Base-by-base conservation (phyloP, 176 grass and related monocot genomes). In the Panicum miliaceum region DNA sequence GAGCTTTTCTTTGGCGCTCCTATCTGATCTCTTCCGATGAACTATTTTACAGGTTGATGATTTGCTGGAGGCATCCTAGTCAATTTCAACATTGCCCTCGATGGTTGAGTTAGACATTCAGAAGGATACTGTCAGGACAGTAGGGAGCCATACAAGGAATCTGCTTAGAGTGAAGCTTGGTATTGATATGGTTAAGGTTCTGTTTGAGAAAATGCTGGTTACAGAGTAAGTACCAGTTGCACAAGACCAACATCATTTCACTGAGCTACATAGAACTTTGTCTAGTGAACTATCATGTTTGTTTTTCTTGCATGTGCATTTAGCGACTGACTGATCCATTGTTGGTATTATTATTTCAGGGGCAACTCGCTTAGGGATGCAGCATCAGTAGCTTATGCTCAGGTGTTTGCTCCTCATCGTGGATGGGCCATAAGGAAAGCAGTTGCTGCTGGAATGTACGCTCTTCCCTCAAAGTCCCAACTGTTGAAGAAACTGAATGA, bases 321-420 rank as follows among this genome's bases (percentile, higher is more conserved):
- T 12, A 60, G 10, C 10, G n/a, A 60, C 57, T 26, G 53, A 22
- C 7, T 57, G 53, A 66, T 73, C 29, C 3, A 56, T 36, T 37
- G n/a, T 3, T 59, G 20, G 8, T 34, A 20, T 36, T 65, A 37
- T 60, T 61, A 13, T 85, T 82, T 59, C 88, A 97, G 92, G 43
- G 85, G 89, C 65, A 95, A 95, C 91, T 98, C 96, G 15, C 87
- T 98, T 41, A 95, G 37, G 82, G 73, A 90, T 50, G 91, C 93
- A 2, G 93, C 93, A n/a, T 92, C 96, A 74, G 75, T 83, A 48
- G 87, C 96, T 72, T 98, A 95, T 85, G 91, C 85, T 56, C 84
- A 87, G 82, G 96, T 98, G 45, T 94, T 98, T 85, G 91, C 96
- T 84, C 90, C 96, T 84, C 91, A 98, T 79, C 93, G 95, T 83